These are phyloP conservation scores for Arabidopsis thaliana DNA, from an alignment of 345 rosid genomes.

Conservation along the genomic window TAIR10.1 NC_003070.9:22678501-22679000, in stretches of 20 bases:
- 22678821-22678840: constrained; percentile 41
- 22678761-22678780: constrained; percentile 22
- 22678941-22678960: too few relatives aligned
- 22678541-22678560: constrained; percentile 11
- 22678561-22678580: neutral
- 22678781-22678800: constrained; percentile 4
- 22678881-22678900: neutral
- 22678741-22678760: neutral
- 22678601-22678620: constrained; percentile 24
- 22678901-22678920: neutral
- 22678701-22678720: neutral
- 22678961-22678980: neutral
- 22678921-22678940: neutral
- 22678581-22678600: constrained; percentile 18
- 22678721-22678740: constrained; percentile 5
- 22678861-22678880: neutral
- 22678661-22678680: neutral
- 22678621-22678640: constrained; percentile 2
- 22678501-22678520: constrained; percentile 19
- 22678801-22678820: constrained; percentile 31
- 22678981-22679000: neutral
- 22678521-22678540: neutral
- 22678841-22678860: constrained; percentile 13
- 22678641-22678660: constrained; percentile 11
- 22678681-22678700: neutral